Evolutionary conservation across 352 stramenopile species (phyloP).

Genomic region (Pythium diclinum): DNA sequence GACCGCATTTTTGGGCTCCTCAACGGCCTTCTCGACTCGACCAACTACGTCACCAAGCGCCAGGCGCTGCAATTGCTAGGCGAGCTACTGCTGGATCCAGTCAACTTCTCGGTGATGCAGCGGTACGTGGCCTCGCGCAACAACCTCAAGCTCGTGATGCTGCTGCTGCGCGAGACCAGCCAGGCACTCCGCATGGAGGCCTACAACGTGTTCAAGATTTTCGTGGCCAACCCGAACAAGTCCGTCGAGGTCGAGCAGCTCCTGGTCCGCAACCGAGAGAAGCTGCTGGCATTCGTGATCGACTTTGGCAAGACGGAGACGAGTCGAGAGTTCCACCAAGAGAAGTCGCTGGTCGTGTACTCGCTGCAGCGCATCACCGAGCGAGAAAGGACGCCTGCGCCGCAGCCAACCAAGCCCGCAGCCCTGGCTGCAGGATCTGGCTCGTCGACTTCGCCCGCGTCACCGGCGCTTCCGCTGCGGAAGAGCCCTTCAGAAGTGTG

Average conservation of each 20-base stretch:
- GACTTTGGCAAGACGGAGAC: conserved; percentile 74
- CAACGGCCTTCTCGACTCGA: conserved; percentile 54
- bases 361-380: conserved; percentile 62
- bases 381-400: conserved; percentile 7
- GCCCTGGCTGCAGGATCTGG: background rate
- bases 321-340: conserved; percentile 72
- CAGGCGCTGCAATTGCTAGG: conserved; percentile 70
- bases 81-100: conserved; percentile 66
- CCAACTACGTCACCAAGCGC: conserved; percentile 75
- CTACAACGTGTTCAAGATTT: conserved; percentile 89
- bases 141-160: conserved; percentile 76
- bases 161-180: conserved; percentile 70
- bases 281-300: conserved; percentile 70
- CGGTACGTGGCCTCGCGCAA: conserved; percentile 62
- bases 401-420: background rate
- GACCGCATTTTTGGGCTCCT: conserved; percentile 67
- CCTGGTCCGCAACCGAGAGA: conserved; percentile 70
- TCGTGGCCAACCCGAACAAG: conserved; percentile 85
- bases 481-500: conserved; percentile 38
- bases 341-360: conserved; percentile 69
- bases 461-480: conserved; percentile 36
- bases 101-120: conserved; percentile 81
- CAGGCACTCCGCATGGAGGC: conserved; percentile 77
- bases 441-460: conserved; percentile 33
- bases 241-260: conserved; percentile 68